Conservation (phyloP, 73 alveolate genomes). For the Tetrahymena elliotti region DNA sequence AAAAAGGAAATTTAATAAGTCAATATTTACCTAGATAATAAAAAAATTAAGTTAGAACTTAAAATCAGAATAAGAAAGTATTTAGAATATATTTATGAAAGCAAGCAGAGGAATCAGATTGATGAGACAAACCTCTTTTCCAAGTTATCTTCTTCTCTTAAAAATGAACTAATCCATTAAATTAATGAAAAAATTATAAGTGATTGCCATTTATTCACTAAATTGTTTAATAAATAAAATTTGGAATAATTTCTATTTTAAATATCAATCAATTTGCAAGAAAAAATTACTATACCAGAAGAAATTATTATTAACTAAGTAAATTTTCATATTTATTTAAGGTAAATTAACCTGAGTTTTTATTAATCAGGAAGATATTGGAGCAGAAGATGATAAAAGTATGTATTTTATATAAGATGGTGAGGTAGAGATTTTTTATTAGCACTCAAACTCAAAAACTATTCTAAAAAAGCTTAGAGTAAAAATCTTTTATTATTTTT, state of each 20-base stretch:
- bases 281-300: neutral
- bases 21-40: conserved; percentile 45
- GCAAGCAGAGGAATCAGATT: conserved; percentile 2
- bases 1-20: conserved; percentile 42
- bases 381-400: conserved; percentile 67
- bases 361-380: conserved; percentile 18
- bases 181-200: neutral
- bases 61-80: conserved; percentile 53
- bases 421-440: conserved; percentile 39
- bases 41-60: conserved; percentile 51
- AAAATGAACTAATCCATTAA: neutral
- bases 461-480: neutral
- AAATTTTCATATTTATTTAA: neutral
- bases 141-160: neutral
- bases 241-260: neutral
- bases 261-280: neutral
- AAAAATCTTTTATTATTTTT: neutral
- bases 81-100: conserved; percentile 47
- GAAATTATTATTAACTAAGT: neutral
- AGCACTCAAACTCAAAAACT: neutral
- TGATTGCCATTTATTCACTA: neutral
- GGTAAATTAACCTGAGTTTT: neutral
- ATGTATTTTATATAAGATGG: conserved; percentile 72
- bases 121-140: conserved; percentile 1
- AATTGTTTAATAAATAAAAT: neutral